Evolutionary conservation across 345 rosid genomes (phyloP), one percentile per base, ranked within the genome.

Genomic region (Eucalyptus albens): DNA sequence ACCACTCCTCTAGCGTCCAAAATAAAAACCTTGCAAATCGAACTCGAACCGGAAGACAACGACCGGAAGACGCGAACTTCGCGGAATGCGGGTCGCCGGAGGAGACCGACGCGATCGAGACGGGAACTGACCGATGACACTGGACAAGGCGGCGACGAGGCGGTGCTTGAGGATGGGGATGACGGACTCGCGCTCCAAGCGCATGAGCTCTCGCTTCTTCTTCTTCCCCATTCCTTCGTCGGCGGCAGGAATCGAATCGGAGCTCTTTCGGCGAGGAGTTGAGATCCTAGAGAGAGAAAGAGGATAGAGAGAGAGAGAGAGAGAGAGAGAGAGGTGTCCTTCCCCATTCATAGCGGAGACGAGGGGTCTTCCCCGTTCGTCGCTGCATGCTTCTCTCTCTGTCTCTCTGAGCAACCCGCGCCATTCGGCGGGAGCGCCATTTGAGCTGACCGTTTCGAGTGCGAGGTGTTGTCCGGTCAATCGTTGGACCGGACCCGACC

Each of bases 181-280:
- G 56, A 96, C 98, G 44, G 98, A 94, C 93, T 96, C 98, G 88
- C 93, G 92, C 90, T 96, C 98, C 88, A 96, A 87, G 49, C 91
- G 92, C 33, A 95, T 94, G 9, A 96, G 90, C 29, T 96, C 96
- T 81, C 91, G 92, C 91, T 94, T 96, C 93, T 92, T 94, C 89
- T 91, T 92, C 85, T 87, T 92, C 95, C 92, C 95, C 89, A 60
- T 49, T 49, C 26, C 67, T 89, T 55, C 87, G 59, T 21, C 85
- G 85, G 85, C 15, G 83, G 7, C 12, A 5, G 47, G 13, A 40
- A 77, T 77, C 29, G 27, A 77, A 77, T 37, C 83, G 83, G 83
- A 2, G 83, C 83, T 77, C 83, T 21, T 77, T 1, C 47, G 45
- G 83, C 47, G 42, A 77, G 83, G 12, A 37, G 83, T 2, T 77